Base-by-base conservation (phyloP, 2,329 filamentous ascomycete species). In the Ceratocystis alfenasii region DNA sequence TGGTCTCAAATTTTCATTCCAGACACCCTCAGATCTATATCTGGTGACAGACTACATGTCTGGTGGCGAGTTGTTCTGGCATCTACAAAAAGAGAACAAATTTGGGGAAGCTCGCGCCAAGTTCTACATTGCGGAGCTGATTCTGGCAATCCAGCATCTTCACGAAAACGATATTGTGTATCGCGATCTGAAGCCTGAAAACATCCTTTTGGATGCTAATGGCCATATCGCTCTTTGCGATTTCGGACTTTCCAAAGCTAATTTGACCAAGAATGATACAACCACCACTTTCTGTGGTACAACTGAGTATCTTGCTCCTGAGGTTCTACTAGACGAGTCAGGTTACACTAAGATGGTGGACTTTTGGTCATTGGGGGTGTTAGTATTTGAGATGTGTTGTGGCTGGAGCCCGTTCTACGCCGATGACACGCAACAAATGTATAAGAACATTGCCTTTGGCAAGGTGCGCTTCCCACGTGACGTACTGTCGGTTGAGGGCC, bases 31-130 rank as follows among this genome's bases (percentile, higher is more conserved):
- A 3, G 94, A 99, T 75, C 83, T 99, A 1, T 97, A 97, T 74
- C 81, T 99, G n/a, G 94, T 99, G 15, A 97, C 94, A 4, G 94
- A 97, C 74, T 99, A 96, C 79, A 97, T 99, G 94, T 99, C 94
- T 17, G 94, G 94, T 48, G 94, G 94, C 67, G 94, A 99, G 76
- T 81, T 99, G 1, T 99, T 99, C 77, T 99, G 94, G 93, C 94
- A 99, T 78, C 78, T 99, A 67, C 94, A 99, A 74, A 95, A 95
- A 74, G 94, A 97, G 74, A 93, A 93, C 63, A 88, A 93, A 36
- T 99, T 99, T 75, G 88, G 94, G 70, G 94, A 97, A 78, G 88
- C 87, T 71, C 86, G 94, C 28, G 94, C 94, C 70, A 97, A 97
- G 76, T 99, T 99, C 75, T 99, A 99, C 78, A 97, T 97, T 74